These are phyloP conservation scores for Pholiota conissans DNA, from an alignment of 768 basidiomycete genomes.

Conservation along the genomic window DNA sequence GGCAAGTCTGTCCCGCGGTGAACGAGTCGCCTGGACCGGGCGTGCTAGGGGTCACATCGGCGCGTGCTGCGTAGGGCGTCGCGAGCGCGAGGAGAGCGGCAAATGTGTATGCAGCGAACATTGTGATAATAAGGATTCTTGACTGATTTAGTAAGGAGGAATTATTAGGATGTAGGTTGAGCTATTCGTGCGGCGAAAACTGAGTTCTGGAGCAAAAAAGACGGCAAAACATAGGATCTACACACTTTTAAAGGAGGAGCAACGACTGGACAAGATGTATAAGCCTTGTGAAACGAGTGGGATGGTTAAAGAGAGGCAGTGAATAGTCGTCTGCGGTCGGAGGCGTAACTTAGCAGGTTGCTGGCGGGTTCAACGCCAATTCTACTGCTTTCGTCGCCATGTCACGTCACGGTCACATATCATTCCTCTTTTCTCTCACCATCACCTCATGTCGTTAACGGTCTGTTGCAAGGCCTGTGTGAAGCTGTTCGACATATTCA, in stretches of 20 bases:
- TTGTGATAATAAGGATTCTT: constrained; percentile 10
- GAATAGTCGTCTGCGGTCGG: constrained; percentile 6
- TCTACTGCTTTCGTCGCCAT: not conserved
- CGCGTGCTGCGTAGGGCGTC: constrained; percentile 41
- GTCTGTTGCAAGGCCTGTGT: not conserved
- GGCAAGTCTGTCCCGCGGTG: constrained; percentile 57
- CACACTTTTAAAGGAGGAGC: not conserved
- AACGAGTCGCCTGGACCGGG: constrained; percentile 62
- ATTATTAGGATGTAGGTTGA: not conserved
- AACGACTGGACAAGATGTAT: not conserved
- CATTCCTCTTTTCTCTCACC: constrained; percentile 1
- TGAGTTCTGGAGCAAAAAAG: not conserved
- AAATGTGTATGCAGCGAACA: constrained; percentile 39
- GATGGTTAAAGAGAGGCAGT: not conserved
- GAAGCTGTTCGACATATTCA: not conserved
- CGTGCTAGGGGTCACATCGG: constrained; percentile 56
- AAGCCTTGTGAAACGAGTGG: not conserved
- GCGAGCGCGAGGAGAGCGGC: constrained; percentile 37
- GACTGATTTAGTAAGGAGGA: not conserved
- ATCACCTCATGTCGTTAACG: constrained; percentile 5
- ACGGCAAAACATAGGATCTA: not conserved
- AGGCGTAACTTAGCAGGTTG: not conserved
- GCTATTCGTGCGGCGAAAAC: not conserved
- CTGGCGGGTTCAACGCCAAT: not conserved
- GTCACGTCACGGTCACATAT: constrained; percentile 3